Percentiles rank a stretch among this genome's conserved stretches.
Conservation (phyloP, 2,329 filamentous ascomycete genomes). For the Nemania diffusa region DNA sequence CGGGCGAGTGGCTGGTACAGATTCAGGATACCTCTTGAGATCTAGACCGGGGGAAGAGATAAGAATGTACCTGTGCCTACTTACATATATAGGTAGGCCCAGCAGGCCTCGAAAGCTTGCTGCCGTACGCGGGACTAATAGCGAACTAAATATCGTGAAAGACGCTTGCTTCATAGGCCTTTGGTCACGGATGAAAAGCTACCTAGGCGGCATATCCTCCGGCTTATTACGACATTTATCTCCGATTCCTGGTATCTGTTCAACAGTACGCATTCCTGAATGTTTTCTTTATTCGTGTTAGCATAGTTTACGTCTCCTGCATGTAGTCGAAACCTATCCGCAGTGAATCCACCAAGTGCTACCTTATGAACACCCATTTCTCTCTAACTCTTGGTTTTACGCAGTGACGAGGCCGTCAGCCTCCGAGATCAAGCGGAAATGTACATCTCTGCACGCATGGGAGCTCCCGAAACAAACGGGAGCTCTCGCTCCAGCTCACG, state of each 20-base stretch:
- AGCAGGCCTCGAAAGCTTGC: neutral
- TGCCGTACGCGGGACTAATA: too few relatives aligned
- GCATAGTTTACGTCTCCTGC: neutral
- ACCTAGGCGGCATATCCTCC: too few relatives aligned
- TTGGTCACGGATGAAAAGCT: too few relatives aligned
- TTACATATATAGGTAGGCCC: too few relatives aligned
- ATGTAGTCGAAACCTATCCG: neutral
- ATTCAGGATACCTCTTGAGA: neutral
- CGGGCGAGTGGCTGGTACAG: neutral
- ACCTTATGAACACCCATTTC: neutral
- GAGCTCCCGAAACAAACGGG: slow-evolving; percentile 60
- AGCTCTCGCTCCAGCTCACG: slow-evolving; percentile 57
- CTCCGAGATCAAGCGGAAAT: slow-evolving; percentile 50
- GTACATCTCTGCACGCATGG: slow-evolving; percentile 57
- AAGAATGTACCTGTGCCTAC: slow-evolving; percentile 5
- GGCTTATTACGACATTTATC: neutral
- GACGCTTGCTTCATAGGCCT: too few relatives aligned
- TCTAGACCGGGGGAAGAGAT: slow-evolving; percentile 19
- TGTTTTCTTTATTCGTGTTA: neutral
- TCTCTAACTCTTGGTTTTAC: slow-evolving; percentile 2
- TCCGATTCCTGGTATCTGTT: neutral
- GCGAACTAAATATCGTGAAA: too few relatives aligned
- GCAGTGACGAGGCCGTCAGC: slow-evolving; percentile 41
- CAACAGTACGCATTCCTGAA: slow-evolving; percentile 16
- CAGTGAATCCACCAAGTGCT: neutral